Base-by-base conservation (phyloP, 164 flowering plant species). In the Vitis labrusca region DNA sequence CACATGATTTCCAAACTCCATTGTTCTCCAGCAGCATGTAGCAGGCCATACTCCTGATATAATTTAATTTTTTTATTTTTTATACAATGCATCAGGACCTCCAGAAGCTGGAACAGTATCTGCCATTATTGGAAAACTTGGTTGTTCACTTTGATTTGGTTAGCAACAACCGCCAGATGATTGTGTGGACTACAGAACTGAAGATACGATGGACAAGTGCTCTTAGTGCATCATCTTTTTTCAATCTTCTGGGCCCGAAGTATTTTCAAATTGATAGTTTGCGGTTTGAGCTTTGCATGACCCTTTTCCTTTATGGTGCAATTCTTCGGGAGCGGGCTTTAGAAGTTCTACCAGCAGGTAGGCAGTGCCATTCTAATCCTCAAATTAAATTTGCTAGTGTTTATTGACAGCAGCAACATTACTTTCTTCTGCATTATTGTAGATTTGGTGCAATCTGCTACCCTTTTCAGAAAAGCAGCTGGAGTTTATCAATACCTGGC, bases 361-460 rank as follows among this genome's bases (percentile, higher is more conserved):
- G 51, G 73, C 54, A 62, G 23, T 63, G 2, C 15, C 66, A 1
- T 17, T 68, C n/a, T 37, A 5, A n/a, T 14, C 17, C 15, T 0
- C 50, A 16, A 52, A 17, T 62, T 7, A 11, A 10, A 1, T 9
- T 29, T 6, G 13, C 27, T 8, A 59, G 48, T 32, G 16, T 49
- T 54, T 29, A 14, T 69, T 50, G 57, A 54, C 48, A 47, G 50
- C 17, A 15, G 9, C 49, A 48, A 10, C 37, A 48, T 66, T 56
- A 37, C 30, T 74, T 57, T 12, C 68, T 55, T 61, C 44, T 62
- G 60, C 48, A 66, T 71, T 44, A n/a, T 54, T 77, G 64, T 71
- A 91, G 96, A 89, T 82, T 58, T 85, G 66, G 89, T 78, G 65
- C 83, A 82, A 77, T 83, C 92, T 50, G 86, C 87, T 53, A 69